Base-by-base conservation (phyloP, 106 monocot genomes). In the Apostasia shenzhenica region DNA sequence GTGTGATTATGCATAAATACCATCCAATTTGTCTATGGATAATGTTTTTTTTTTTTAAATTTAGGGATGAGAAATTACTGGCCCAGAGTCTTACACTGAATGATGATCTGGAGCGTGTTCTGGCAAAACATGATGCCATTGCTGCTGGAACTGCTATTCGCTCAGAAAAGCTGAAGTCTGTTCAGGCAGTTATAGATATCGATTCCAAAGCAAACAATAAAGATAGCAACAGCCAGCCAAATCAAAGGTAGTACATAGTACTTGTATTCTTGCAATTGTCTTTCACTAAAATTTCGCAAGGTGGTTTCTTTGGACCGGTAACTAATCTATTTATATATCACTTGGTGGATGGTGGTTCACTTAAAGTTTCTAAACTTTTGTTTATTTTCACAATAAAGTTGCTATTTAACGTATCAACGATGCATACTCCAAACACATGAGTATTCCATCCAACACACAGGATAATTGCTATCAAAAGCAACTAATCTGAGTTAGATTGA, bases 101-200 rank as follows among this genome's bases (percentile, higher is more conserved):
- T 87, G 97, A 97, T 92, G 88, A 97, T 67, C 77, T 97, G 81
- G 86, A 97, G 72, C 80, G 83, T 55, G 84, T 92, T 37, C 73
- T 97, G 59, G 89, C 82, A 61, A 92, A 89, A 64, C 89, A 85
- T 71, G 89, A 97, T 79, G 82, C 89, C 10, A 89, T 97, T 77
- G 86, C 92, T 73, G 78, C 92, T 50, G 97, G 97, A 67, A 79
- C 85, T 77, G 73, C 82, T 78, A 71, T 83, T 69, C 80, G 72
- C 53, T 61, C 68, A 41, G 88, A 91, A 39, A 92, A 89, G 81
- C 77, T 84, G 14, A 82, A 84, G 61, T 60, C 82, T 72, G 70
- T 72, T 54, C 81, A 84, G 64, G 59, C 76, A n/a, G 73, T 80
- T 59, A 78, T 84, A 10, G 76, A 81, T 75, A 62, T 73, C 77